Base-by-base conservation (phyloP, 2,329 filamentous ascomycete species). In the Fusarium decemcellulare region DNA sequence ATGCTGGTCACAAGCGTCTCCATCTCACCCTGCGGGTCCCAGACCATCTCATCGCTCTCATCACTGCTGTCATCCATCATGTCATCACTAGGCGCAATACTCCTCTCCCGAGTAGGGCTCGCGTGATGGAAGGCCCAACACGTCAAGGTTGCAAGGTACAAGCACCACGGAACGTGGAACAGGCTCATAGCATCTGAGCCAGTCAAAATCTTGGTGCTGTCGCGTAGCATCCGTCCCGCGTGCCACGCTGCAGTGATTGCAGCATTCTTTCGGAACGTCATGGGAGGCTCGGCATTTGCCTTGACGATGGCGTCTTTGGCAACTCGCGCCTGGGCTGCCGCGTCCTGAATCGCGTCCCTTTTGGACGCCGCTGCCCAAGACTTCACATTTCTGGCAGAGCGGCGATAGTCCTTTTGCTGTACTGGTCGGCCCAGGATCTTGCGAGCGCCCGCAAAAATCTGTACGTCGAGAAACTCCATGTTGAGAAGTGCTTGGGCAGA, bases 91-190 rank as follows among this genome's bases (percentile, higher is more conserved):
- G 32, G 16, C 12, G 12, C 18, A 12, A 51, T 23, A 7, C 47
- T n/a, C 14, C 47, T 30, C 15, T 18, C 47, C 3, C 47, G 32
- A 15, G 36, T 12, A 51, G 47, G 47, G 2, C 47, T 18, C 2
- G 80, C 79, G 52, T 86, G 85, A 70, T 89, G 86, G 56, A 87
- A 88, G 0, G 85, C 84, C 88, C 88, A 91, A 34, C 85, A 84
- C 0, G 86, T 86, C 42, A 90, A 71, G 0, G 88, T 88, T 0
- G 86, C 86, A 1, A 91, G 78, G 68, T 90, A 90, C 12, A 90
- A 73, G 65, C 86, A 88, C 89, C 88, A 91, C 0, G 88, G 86
- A 16, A 89, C 87, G 70, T 90, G 88, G 72, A 90, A 90, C 0
- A 87, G 77, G 44, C 86, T 84, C 43, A 83, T 84, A 2, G 84